Evolutionary conservation across 768 basidiomycete species (phyloP).

Genomic region (Boletus speciosus): DNA sequence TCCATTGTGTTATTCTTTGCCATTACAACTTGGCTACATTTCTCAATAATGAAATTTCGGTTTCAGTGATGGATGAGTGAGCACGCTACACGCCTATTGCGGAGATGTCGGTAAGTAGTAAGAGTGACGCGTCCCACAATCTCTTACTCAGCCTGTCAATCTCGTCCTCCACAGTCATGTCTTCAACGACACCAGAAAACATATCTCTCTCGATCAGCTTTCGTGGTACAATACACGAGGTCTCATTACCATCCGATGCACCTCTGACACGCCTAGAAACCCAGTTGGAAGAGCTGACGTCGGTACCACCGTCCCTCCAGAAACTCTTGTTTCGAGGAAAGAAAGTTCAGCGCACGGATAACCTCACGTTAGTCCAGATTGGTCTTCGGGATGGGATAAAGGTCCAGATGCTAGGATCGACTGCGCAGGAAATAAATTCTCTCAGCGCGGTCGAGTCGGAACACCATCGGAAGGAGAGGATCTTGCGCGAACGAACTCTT

Average conservation of each 20-base stretch:
- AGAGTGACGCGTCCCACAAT: too few relatives aligned
- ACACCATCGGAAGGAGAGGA: conserved; percentile 51
- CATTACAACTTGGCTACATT: too few relatives aligned
- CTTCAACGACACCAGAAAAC: conserved; percentile 2
- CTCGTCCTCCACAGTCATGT: conserved; percentile 6
- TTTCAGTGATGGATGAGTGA: too few relatives aligned
- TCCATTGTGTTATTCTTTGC: too few relatives aligned
- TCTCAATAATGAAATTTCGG: too few relatives aligned
- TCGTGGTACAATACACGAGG: conserved; percentile 45
- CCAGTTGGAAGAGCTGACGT: conserved; percentile 58
- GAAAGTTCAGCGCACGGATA: conserved; percentile 31
- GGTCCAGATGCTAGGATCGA: conserved; percentile 70
- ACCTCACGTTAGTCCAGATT: conserved; percentile 37
- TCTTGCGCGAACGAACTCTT: conserved; percentile 55
- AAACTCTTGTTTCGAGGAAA: conserved; percentile 76
- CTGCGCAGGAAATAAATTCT: conserved; percentile 51
- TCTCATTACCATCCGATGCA: conserved; percentile 49
- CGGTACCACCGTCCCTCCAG: conserved; percentile 61
- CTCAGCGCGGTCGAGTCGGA: conserved; percentile 57
- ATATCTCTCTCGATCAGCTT: conserved; percentile 36
- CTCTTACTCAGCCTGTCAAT: neutral
- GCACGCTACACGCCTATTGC: too few relatives aligned
- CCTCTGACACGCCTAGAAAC: conserved; percentile 51
- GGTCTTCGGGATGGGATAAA: conserved; percentile 67
- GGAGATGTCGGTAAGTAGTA: too few relatives aligned